Evolutionary conservation across 768 basidiomycete species (phyloP).

Genomic region (Lactarius vividus): DNA sequence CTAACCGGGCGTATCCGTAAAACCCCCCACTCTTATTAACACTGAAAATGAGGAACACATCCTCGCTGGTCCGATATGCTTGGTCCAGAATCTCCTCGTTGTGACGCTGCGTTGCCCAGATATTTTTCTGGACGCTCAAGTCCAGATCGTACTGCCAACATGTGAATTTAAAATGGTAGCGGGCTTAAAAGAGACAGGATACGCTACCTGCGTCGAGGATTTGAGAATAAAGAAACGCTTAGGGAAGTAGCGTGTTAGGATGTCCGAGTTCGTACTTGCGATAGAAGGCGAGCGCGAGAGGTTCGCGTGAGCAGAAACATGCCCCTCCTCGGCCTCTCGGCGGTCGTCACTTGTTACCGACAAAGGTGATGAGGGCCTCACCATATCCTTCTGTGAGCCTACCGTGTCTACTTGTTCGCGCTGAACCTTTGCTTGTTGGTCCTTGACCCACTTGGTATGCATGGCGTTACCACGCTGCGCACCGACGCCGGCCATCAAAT

Average conservation of each 20-base stretch:
- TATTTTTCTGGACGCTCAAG: slow-evolving; percentile 68
- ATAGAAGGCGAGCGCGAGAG: slow-evolving; percentile 69
- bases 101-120: slow-evolving; percentile 93
- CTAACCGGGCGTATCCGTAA: slow-evolving; percentile 84
- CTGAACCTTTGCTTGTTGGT: slow-evolving; percentile 45
- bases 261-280: slow-evolving; percentile 80
- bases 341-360: slow-evolving; percentile 43
- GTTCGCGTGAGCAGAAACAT: slow-evolving; percentile 41
- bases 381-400: slow-evolving; percentile 25
- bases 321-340: slow-evolving; percentile 16
- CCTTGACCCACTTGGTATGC: slow-evolving; percentile 79
- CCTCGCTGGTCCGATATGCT: slow-evolving; percentile 85
- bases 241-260: slow-evolving; percentile 75
- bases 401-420: slow-evolving; percentile 23
- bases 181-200: not conserved
- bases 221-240: slow-evolving; percentile 92
- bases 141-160: slow-evolving; percentile 66
- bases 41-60: slow-evolving; percentile 87
- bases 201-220: slow-evolving; percentile 70
- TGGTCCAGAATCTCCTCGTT: slow-evolving; percentile 91
- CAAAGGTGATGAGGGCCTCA: slow-evolving; percentile 31
- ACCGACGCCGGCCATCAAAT: slow-evolving; percentile 85
- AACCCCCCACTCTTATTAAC: slow-evolving; percentile 95
- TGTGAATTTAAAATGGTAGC: not conserved
- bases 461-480: slow-evolving; percentile 85